These are phyloP conservation scores for Candida quercuum DNA, from an alignment of 805 yeast genomes.

Conservation along the genomic window DNA sequence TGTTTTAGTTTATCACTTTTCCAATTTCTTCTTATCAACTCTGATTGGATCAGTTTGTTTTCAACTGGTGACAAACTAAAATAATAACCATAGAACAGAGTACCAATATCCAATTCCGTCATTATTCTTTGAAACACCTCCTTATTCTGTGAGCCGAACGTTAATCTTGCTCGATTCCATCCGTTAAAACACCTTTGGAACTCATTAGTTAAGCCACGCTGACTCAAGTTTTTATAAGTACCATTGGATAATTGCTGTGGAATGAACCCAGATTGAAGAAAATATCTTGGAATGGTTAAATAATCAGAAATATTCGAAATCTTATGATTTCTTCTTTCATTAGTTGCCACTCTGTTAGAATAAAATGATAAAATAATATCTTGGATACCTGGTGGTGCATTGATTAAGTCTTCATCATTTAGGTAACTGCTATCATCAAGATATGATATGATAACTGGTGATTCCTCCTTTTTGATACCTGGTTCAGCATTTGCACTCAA, in stretches of 20 bases:
- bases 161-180: conserved; percentile 6
- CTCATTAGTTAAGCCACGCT: conserved; percentile 8
- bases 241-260: not conserved
- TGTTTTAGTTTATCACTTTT: conserved; percentile 58
- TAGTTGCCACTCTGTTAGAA: conserved; percentile 9
- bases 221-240: not conserved
- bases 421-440: conserved; percentile 15
- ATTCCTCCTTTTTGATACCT: conserved; percentile 2
- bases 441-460: conserved; percentile 6
- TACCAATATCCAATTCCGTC: conserved; percentile 11
- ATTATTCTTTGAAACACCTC: conserved; percentile 2
- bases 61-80: conserved; percentile 66
- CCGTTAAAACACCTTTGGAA: conserved; percentile 11
- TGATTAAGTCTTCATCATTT: conserved; percentile 15
- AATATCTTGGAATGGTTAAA: conserved; percentile 8
- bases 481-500: conserved; percentile 1
- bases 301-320: conserved; percentile 5
- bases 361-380: conserved; percentile 24
- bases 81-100: conserved; percentile 82
- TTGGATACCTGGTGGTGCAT: conserved; percentile 27
- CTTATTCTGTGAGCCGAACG: conserved; percentile 2
- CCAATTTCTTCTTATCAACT: conserved; percentile 79
- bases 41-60: conserved; percentile 71
- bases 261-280: not conserved
- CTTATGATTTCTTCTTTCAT: conserved; percentile 2